These are phyloP conservation scores for Amanita rimosa DNA, from an alignment of 768 basidiomycete genomes.

Conservation along the genomic window DNA sequence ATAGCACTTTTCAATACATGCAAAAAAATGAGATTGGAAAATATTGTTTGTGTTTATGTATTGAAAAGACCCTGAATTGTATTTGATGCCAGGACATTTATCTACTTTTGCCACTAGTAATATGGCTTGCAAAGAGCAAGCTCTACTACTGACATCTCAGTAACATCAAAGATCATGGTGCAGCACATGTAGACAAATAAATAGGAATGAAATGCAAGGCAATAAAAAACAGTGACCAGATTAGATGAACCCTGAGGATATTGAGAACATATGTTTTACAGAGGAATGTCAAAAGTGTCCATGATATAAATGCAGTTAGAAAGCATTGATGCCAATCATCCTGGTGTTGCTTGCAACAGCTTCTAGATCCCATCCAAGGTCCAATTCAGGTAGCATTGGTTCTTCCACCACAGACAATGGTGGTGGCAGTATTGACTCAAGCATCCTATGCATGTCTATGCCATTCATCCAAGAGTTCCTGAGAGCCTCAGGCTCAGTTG, in stretches of 20 bases:
- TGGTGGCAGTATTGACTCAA: conserved; percentile 27
- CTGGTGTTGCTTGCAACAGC: neutral
- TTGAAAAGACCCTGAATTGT: too few species aligned
- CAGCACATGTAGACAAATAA: conserved; percentile 4
- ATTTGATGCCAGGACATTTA: too few species aligned
- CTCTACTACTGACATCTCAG: too few species aligned
- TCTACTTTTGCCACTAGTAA: too few species aligned
- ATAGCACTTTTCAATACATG: too few species aligned
- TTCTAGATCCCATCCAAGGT: conserved; percentile 6
- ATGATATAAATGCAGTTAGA: neutral
- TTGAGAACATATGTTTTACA: conserved; percentile 1
- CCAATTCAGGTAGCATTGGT: neutral
- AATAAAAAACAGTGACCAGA: neutral
- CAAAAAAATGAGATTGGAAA: too few species aligned
- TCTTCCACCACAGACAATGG: neutral
- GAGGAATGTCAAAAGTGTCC: neutral
- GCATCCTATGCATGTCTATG: conserved; percentile 49
- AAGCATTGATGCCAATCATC: conserved; percentile 1
- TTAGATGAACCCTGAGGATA: neutral
- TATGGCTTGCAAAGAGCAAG: too few species aligned
- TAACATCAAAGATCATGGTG: too few species aligned
- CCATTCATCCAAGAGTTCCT: conserved; percentile 27
- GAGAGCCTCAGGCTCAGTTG: conserved; percentile 16
- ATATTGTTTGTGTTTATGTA: too few species aligned
- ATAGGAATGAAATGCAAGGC: neutral